Evolutionary conservation across 116 monocot genomes (phyloP), one percentile per base, ranked within the genome.

Genomic region (Iris pallida): DNA sequence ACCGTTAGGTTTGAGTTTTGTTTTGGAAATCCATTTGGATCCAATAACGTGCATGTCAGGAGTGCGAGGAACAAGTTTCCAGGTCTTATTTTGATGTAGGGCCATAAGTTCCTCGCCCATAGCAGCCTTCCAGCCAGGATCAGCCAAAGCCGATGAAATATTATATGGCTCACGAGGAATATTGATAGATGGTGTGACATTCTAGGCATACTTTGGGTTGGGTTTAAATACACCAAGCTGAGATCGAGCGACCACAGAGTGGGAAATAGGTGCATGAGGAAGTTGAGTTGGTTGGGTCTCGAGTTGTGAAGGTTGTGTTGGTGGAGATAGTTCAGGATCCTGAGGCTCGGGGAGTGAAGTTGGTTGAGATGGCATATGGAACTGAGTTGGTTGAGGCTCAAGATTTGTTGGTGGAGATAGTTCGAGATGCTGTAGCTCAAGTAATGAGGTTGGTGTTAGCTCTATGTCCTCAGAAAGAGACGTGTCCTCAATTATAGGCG

Each of bases 1-100:
- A 6, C 43, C 41, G 20, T 13, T 4, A 7, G 49, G 13, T 13
- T 63, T 20, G 19, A 63, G 20, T 20, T 63, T 63, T 6, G 62
- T 63, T 42, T 63, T 44, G 43, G 4, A 63, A 17, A 63, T 8
- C 62, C 62, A 63, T 20, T 63, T 63, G 20, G 40, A 63, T 41
- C 62, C 43, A 20, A 63, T n/a, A 44, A 63, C 1, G 20, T 63
- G 7, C 13, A 44, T 42, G n/a, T 14, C 5, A 40, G 0, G 43
- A 17, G 40, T 63, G 5, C 20, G 19, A 14, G 19, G 62, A 10
- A 41, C 41, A 1, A 63, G 42, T 6, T 8, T 14, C 62, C 62
- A 41, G 16, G 62, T 63, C 6, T 63, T 7, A 6, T 63, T 63
- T 11, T 6, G 7, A 63, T 12, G 11, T 2, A 63, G 43, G 12